Evolutionary conservation across 73 alveolate genomes (phyloP).

Genomic region (Paramecium pentaurelia): DNA sequence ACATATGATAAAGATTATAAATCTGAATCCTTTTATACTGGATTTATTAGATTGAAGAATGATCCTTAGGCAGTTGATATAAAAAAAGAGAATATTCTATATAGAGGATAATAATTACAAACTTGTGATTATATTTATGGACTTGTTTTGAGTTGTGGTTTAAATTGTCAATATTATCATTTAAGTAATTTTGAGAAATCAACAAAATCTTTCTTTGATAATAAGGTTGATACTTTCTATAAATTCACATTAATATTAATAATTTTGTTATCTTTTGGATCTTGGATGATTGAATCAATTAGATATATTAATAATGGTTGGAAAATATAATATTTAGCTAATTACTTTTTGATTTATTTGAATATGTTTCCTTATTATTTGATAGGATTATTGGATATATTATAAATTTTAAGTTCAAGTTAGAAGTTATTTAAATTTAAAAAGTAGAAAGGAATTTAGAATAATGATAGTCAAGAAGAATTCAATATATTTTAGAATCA

Average conservation of each 20-base stretch:
- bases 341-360: not conserved
- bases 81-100: not conserved
- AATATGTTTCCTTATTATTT: conserved; percentile 18
- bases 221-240: not conserved
- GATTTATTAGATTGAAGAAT: conserved; percentile 6
- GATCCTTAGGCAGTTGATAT: conserved; percentile 30
- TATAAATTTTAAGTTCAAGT: not conserved
- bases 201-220: not conserved
- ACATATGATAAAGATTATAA: not conserved
- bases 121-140: conserved; percentile 30
- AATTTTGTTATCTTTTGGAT: not conserved
- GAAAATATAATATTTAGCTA: not conserved
- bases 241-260: not conserved
- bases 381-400: not conserved
- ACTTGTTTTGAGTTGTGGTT: not conserved
- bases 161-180: not conserved
- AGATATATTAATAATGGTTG: not conserved
- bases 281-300: not conserved
- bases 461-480: not conserved
- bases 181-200: not conserved
- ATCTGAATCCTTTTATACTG: not conserved
- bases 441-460: not conserved
- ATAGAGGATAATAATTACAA: not conserved
- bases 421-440: not conserved
- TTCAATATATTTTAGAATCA: not conserved